A percentile compares a stretch with the other conserved stretches of the same genome.
These are phyloP conservation scores for Candida awuae DNA, from an alignment of 805 yeast species.

Conservation along the genomic window DNA sequence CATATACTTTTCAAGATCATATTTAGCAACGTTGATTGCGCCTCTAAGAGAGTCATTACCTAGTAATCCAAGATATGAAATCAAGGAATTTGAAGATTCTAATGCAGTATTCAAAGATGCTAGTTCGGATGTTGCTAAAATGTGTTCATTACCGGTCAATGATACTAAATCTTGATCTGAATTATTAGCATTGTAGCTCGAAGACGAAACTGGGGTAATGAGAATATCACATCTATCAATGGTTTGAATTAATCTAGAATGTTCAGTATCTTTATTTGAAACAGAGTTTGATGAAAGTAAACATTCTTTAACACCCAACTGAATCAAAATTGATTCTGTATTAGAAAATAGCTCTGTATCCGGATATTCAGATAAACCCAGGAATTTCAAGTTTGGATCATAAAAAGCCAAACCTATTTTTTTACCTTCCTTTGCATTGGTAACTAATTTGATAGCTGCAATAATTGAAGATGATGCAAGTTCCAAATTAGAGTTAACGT, in stretches of 20 bases:
- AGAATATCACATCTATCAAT: constrained; percentile 75
- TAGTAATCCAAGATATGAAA: constrained; percentile 60
- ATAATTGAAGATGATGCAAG: constrained; percentile 35
- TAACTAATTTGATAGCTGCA: constrained; percentile 40
- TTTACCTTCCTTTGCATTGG: constrained; percentile 35
- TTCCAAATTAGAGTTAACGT: constrained; percentile 20
- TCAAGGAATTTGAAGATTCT: constrained; percentile 57
- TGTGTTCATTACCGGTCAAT: constrained; percentile 49
- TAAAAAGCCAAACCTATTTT: constrained; percentile 73
- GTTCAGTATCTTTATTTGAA: constrained; percentile 38
- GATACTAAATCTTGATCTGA: constrained; percentile 73
- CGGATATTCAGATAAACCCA: constrained; percentile 70
- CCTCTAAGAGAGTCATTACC: constrained; percentile 49
- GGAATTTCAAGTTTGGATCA: constrained; percentile 56
- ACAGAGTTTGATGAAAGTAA: constrained; percentile 34
- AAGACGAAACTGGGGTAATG: constrained; percentile 47
- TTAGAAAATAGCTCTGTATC: constrained; percentile 87
- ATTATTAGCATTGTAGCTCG: constrained; percentile 56
- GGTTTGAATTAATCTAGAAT: constrained; percentile 58
- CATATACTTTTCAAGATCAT: constrained; percentile 75
- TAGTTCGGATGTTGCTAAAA: constrained; percentile 49
- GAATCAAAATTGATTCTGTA: constrained; percentile 78
- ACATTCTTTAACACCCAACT: constrained; percentile 83
- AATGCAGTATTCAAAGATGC: constrained; percentile 45
- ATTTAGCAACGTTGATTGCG: constrained; percentile 48